Evolutionary conservation across 2,329 filamentous ascomycete species (phyloP).

Genomic region (Geosmithia flava): DNA sequence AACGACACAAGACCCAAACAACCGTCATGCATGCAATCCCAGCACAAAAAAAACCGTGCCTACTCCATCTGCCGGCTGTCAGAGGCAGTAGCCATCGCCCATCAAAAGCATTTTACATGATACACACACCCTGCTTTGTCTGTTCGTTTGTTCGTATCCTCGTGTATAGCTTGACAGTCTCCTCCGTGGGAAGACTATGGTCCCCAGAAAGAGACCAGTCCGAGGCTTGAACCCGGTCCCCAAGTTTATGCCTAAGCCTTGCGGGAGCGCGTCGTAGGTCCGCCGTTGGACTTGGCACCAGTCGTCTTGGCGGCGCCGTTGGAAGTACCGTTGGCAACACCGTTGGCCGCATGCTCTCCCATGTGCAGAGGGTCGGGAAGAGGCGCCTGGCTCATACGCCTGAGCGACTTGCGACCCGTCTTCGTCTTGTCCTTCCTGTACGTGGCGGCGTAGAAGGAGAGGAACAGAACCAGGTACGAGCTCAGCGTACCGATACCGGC

Average conservation of each 20-base stretch:
- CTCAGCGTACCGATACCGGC: slow-evolving; percentile 83
- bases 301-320: slow-evolving; percentile 42
- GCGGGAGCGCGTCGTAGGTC: slow-evolving; percentile 53
- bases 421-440: slow-evolving; percentile 80
- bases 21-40: not conserved
- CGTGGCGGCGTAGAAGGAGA: slow-evolving; percentile 95
- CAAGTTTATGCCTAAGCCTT: slow-evolving; percentile 37
- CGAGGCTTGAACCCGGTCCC: not conserved
- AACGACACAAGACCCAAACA: not conserved
- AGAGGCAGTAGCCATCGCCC: not conserved
- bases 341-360: slow-evolving; percentile 28
- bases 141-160: not conserved
- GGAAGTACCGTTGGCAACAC: slow-evolving; percentile 37
- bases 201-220: not conserved
- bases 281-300: slow-evolving; percentile 44
- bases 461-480: slow-evolving; percentile 96
- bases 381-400: slow-evolving; percentile 51
- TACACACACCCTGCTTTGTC: not conserved
- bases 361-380: slow-evolving; percentile 75
- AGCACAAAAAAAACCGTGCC: not conserved
- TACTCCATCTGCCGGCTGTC: not conserved
- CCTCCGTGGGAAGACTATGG: not conserved
- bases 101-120: not conserved
- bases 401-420: slow-evolving; percentile 68
- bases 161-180: not conserved